A percentile compares a stretch with the other conserved stretches of the same genome.
Conservation (phyloP, 768 basidiomycete genomes). For the Daedaleopsis nitida region DNA sequence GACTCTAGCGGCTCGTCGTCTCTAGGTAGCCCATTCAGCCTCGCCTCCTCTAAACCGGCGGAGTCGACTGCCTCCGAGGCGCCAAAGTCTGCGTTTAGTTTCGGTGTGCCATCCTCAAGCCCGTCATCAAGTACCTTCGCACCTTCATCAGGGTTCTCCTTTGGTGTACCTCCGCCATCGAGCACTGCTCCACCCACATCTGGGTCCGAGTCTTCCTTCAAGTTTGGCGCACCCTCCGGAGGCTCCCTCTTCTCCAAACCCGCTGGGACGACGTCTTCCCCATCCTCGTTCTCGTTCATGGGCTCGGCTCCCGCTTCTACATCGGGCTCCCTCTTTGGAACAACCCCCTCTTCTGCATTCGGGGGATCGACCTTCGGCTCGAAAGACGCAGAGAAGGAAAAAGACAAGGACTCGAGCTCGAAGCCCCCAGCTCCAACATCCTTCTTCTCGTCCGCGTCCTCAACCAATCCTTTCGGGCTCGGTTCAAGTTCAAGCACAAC, state of each 20-base stretch:
- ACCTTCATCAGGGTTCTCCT: slow-evolving; percentile 21
- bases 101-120: slow-evolving; percentile 15
- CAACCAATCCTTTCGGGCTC: slow-evolving; percentile 10
- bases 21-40: slow-evolving; percentile 17
- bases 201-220: background rate
- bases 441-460: slow-evolving; percentile 1
- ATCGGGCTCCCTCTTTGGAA: slow-evolving; percentile 7
- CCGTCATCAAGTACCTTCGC: background rate
- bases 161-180: slow-evolving; percentile 16
- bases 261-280: background rate
- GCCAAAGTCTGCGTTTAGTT: slow-evolving; percentile 35
- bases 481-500: slow-evolving; percentile 7
- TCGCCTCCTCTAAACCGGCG: slow-evolving; percentile 7
- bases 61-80: slow-evolving; percentile 12
- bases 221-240: slow-evolving; percentile 7
- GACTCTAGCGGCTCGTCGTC: slow-evolving; percentile 6
- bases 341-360: slow-evolving; percentile 12
- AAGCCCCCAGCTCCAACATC: slow-evolving; percentile 2
- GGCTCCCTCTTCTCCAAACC: slow-evolving; percentile 6
- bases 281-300: background rate
- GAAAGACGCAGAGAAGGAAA: slow-evolving; percentile 15
- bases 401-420: slow-evolving; percentile 6
- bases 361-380: slow-evolving; percentile 15
- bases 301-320: background rate
- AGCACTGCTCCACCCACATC: slow-evolving; percentile 10